phyloP scores from a whole-genome alignment of 192 early-diverging fungal species.

The Linnemannia hyalina region DNA sequence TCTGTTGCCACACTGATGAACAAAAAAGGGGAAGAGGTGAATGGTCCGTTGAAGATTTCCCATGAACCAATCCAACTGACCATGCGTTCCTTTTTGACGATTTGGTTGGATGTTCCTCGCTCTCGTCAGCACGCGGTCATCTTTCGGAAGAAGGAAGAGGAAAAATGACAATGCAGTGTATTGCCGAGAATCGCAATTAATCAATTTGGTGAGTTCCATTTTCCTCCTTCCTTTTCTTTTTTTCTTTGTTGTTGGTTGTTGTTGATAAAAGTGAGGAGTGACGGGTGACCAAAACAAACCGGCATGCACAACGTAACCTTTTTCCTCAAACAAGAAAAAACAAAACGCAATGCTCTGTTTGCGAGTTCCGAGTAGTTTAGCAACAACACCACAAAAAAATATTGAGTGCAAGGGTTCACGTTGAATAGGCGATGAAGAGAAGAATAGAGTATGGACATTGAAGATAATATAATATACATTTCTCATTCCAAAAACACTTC shows the following conservation, averaged over 20 bases:
- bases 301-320: slow-evolving; percentile 2
- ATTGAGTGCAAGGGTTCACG: background rate
- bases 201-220: background rate
- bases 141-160: background rate
- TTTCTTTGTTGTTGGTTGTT: background rate
- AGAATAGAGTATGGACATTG: background rate
- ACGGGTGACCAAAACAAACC: background rate
- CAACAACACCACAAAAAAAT: background rate
- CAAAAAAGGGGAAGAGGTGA: background rate
- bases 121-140: background rate
- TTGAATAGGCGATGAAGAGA: background rate
- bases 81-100: background rate
- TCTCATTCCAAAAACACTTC: background rate
- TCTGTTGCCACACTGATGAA: background rate
- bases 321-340: background rate
- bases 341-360: background rate
- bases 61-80: slow-evolving; percentile 1
- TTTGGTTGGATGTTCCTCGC: background rate
- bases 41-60: background rate
- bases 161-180: background rate
- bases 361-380: background rate
- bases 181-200: slow-evolving; percentile 6
- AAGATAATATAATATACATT: background rate
- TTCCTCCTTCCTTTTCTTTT: background rate
- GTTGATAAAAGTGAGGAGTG: background rate